Percentiles rank a stretch among this genome's conserved stretches.
Evolutionary conservation across 2,329 filamentous ascomycete genomes (phyloP).

Genomic region (Trichoderma sp.): DNA sequence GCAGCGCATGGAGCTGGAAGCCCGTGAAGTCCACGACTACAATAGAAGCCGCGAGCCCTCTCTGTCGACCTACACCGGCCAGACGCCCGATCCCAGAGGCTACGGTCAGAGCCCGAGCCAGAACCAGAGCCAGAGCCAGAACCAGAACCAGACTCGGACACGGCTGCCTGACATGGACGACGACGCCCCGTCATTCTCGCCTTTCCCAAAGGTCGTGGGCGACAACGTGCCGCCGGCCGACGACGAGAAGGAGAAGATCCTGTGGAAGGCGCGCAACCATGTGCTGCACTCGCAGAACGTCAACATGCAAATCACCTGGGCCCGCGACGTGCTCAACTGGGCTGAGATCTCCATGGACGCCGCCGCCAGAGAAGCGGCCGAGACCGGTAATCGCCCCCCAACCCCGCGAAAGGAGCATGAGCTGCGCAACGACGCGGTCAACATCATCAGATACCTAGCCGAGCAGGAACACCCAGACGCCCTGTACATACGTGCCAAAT

Average conservation of each 20-base stretch:
- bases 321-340: constrained; percentile 85
- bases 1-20: constrained; percentile 83
- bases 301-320: constrained; percentile 95
- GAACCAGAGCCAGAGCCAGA: constrained; percentile 16
- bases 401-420: constrained; percentile 90
- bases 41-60: constrained; percentile 43
- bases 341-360: constrained; percentile 81
- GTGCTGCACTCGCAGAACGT: constrained; percentile 93
- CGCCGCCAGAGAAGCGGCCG: constrained; percentile 59
- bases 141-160: constrained; percentile 28
- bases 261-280: constrained; percentile 78
- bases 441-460: constrained; percentile 84
- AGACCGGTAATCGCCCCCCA: constrained; percentile 53
- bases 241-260: constrained; percentile 85
- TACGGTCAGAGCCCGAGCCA: not conserved
- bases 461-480: constrained; percentile 91
- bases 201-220: constrained; percentile 82
- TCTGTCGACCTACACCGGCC: constrained; percentile 38
- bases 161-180: constrained; percentile 44
- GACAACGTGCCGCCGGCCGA: constrained; percentile 91
- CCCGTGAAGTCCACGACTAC: constrained; percentile 43
- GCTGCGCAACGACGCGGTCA: constrained; percentile 81
- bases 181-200: constrained; percentile 76
- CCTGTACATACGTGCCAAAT: constrained; percentile 91
- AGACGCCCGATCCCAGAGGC: constrained; percentile 17